phyloP scores from a whole-genome alignment of 73 alveolate genomes.

The Halteria grandinella region DNA sequence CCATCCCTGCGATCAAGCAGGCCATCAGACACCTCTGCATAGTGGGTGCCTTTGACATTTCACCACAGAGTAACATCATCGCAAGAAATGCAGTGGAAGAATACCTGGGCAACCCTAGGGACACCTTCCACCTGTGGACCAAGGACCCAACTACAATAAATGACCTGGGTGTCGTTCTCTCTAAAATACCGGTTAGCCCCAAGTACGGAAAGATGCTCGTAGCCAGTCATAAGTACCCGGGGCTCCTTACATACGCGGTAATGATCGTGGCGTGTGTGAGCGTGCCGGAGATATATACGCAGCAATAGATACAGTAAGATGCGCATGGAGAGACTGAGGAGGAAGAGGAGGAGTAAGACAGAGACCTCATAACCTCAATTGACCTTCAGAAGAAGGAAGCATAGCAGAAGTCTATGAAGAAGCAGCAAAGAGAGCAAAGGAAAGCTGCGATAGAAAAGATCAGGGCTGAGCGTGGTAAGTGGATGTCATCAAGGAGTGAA shows the following conservation, averaged over 20 bases:
- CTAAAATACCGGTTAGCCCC: constrained; percentile 94
- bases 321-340: background rate
- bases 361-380: constrained; percentile 27
- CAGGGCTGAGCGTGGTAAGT: constrained; percentile 7
- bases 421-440: constrained; percentile 19
- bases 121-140: constrained; percentile 46
- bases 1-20: constrained; percentile 65
- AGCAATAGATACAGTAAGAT: background rate
- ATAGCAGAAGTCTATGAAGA: background rate
- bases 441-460: background rate
- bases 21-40: constrained; percentile 81
- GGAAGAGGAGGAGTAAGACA: constrained; percentile 33
- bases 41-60: constrained; percentile 82
- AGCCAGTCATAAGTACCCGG: constrained; percentile 74
- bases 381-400: constrained; percentile 1
- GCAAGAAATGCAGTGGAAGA: constrained; percentile 52
- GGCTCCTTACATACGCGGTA: constrained; percentile 71
- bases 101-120: constrained; percentile 32
- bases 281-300: constrained; percentile 52
- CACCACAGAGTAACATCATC: constrained; percentile 59
- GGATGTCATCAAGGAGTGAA: constrained; percentile 37
- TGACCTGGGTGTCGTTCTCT: constrained; percentile 87
- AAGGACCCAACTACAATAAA: constrained; percentile 89
- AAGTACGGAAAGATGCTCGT: constrained; percentile 90
- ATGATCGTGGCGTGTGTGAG: constrained; percentile 76